Base-by-base conservation (phyloP, 2,329 filamentous ascomycete genomes). In the Aspergillus calidoustus region DNA sequence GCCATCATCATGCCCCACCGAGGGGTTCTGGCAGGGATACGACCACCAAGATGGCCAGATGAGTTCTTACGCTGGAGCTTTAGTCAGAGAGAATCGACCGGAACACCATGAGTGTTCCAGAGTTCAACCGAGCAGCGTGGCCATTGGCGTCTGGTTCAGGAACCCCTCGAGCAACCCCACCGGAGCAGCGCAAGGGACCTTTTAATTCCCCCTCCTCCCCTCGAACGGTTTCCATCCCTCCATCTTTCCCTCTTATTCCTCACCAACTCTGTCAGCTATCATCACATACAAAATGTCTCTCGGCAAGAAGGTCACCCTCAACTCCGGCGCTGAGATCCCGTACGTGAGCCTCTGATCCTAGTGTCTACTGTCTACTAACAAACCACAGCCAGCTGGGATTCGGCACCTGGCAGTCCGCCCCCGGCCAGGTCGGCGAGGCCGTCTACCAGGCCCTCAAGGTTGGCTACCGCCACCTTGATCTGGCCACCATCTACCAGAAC, bases 401-500 rank as follows among this genome's bases (percentile, higher is more conserved):
- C 58, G 76, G 76, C 54, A 78, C 76, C 61, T 78, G 76, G 76
- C 76, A 78, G 62, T 74, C 76, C 44, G 73, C 69, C 60, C 76
- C 76, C 58, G 76, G 76, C 48, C 67, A 78, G 66, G 76, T 78
- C 53, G 76, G 75, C 41, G 73, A 76, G 65, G 73, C 75, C 25
- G 76, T 78, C 60, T 78, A 76, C 62, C 66, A 77, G 64, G 76
- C 76, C 48, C 63, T 78, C 60, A 78, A 77, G 67, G 73, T 72
- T 34, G 76, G 76, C 50, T 78, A 78, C 68, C 76, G 76, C 66
- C 76, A 78, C 62, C 61, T 78, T 66, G 76, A 78, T 69, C 67
- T 78, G 60, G 76, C 76, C 30, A 76, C 74, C 17, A 77, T 78
- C 66, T 77, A 77, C 69, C 66, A 77, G 67, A 78, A 78, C 67